Conservation (phyloP, 441 rosid genomes). For the Erodium chrysanthum region DNA sequence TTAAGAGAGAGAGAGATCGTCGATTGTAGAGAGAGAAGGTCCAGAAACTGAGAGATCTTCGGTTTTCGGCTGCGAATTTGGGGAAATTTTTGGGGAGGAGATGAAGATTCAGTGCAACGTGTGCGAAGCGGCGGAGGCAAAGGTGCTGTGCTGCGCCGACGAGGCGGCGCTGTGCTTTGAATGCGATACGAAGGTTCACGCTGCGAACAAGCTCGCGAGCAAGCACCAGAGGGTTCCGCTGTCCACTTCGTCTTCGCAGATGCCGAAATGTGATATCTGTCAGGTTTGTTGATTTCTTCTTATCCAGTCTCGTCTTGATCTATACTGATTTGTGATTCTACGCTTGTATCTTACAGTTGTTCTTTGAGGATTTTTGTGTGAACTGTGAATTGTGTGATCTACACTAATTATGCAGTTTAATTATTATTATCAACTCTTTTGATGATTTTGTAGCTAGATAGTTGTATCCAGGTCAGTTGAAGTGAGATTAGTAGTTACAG, state of each 20-base stretch:
- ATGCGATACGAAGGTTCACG: conserved; percentile 80
- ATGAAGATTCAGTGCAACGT: conserved; percentile 98
- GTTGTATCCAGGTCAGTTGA: not conserved
- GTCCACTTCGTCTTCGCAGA: conserved; percentile 44
- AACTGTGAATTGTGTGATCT: no score
- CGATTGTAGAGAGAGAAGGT: not conserved
- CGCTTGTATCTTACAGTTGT: not conserved
- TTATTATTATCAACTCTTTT: no score
- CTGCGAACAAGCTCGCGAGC: conserved; percentile 88
- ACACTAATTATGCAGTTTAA: no score
- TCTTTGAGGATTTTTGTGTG: no score
- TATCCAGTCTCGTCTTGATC: not conserved
- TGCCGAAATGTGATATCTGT: conserved; percentile 88
- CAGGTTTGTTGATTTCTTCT: conserved; percentile 35
- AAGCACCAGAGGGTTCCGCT: conserved; percentile 90
- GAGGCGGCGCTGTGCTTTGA: conserved; percentile 89
- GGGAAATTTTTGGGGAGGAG: conserved; percentile 4
- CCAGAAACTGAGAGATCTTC: not conserved
- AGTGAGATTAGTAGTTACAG: no score
- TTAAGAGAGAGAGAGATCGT: not conserved
- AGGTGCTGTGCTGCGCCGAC: conserved; percentile 89
- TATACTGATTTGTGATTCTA: not conserved
- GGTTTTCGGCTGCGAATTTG: not conserved
- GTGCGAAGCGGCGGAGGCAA: conserved; percentile 82
- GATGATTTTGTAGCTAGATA: not conserved